Evolutionary conservation across 495 filamentous ascomycete genomes (phyloP).

Genomic region (Annulohypoxylon nitens): DNA sequence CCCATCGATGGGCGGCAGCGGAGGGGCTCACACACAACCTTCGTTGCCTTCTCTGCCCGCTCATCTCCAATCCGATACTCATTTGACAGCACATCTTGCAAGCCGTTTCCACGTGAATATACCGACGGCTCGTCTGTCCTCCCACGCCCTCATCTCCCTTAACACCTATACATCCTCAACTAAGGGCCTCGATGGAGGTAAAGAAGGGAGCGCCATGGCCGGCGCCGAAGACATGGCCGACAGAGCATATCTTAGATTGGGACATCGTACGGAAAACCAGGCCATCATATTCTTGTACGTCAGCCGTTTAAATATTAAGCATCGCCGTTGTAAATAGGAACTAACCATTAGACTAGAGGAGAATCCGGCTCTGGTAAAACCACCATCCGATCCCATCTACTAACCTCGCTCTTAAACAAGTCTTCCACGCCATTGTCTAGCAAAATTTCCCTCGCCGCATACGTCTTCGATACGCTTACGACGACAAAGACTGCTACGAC

Average conservation of each 20-base stretch:
- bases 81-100: conserved; percentile 93
- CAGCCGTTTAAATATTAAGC: neutral
- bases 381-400: conserved; percentile 87
- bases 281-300: conserved; percentile 91
- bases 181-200: conserved; percentile 88
- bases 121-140: conserved; percentile 88
- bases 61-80: conserved; percentile 95
- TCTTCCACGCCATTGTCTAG: conserved; percentile 92
- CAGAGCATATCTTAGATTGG: conserved; percentile 85
- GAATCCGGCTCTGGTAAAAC: conserved; percentile 97
- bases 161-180: conserved; percentile 93
- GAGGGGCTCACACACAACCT: conserved; percentile 84
- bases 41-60: conserved; percentile 88
- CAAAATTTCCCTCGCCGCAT: conserved; percentile 92
- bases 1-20: conserved; percentile 58
- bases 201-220: conserved; percentile 86
- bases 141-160: conserved; percentile 87
- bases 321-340: conserved; percentile 5
- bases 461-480: conserved; percentile 94
- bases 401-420: conserved; percentile 85
- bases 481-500: conserved; percentile 98
- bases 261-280: conserved; percentile 91
- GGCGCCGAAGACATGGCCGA: conserved; percentile 91
- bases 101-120: conserved; percentile 93
- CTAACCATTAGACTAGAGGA: conserved; percentile 69